These are phyloP conservation scores for Penicillium sp. DNA, from an alignment of 2,329 filamentous ascomycete genomes.

Conservation along the genomic window DNA sequence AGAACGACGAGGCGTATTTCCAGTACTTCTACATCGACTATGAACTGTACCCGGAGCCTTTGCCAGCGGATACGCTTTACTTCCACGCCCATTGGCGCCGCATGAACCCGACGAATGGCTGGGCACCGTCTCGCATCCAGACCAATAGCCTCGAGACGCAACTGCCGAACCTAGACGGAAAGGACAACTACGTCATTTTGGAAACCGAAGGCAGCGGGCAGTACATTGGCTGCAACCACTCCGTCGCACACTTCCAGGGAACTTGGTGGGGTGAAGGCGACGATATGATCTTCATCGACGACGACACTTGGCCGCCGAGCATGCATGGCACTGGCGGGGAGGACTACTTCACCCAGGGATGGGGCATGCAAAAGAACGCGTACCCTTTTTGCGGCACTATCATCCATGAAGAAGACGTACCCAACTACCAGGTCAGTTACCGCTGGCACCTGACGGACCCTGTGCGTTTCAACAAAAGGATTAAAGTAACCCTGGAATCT, in stretches of 20 bases:
- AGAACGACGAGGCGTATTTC: slow-evolving; percentile 36
- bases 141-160: slow-evolving; percentile 30
- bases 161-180: slow-evolving; percentile 29
- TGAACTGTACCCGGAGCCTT: slow-evolving; percentile 31
- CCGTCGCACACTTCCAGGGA: slow-evolving; percentile 35
- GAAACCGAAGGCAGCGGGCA: slow-evolving; percentile 35
- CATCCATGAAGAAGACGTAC: slow-evolving; percentile 38
- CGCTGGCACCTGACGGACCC: slow-evolving; percentile 39
- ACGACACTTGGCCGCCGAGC: slow-evolving; percentile 38
- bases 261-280: slow-evolving; percentile 42
- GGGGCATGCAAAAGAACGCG: slow-evolving; percentile 42
- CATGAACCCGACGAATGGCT: slow-evolving; percentile 34
- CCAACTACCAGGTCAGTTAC: slow-evolving; percentile 36
- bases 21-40: slow-evolving; percentile 44
- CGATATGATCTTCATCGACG: slow-evolving; percentile 42
- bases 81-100: slow-evolving; percentile 41
- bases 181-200: slow-evolving; percentile 34
- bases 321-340: slow-evolving; percentile 40
- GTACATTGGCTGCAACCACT: slow-evolving; percentile 40
- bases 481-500: neutral
- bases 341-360: slow-evolving; percentile 39
- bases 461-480: slow-evolving; percentile 33
- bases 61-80: slow-evolving; percentile 32
- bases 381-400: slow-evolving; percentile 38
- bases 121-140: slow-evolving; percentile 31